These are phyloP conservation scores for Viola odorata DNA, from an alignment of 345 rosid species.

Conservation along the genomic window DNA sequence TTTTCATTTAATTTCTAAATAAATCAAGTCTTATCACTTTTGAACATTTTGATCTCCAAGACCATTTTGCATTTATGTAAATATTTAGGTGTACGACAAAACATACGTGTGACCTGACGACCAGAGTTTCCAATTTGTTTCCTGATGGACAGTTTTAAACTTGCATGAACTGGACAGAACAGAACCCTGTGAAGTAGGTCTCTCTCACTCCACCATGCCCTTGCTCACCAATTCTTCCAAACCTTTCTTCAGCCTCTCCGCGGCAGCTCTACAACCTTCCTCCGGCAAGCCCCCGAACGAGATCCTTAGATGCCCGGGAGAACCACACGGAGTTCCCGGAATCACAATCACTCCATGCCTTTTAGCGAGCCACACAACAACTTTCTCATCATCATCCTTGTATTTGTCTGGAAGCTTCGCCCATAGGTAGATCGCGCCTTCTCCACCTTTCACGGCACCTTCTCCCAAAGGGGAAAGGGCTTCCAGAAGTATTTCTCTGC, in stretches of 20 bases:
- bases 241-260: conserved; percentile 61
- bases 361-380: conserved; percentile 78
- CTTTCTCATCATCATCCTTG: conserved; percentile 47
- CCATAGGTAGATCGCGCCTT: conserved; percentile 94
- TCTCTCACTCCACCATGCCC: conserved; percentile 41
- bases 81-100: too few relatives aligned
- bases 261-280: conserved; percentile 60
- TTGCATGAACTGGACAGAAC: not conserved
- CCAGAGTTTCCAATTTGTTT: too few relatives aligned
- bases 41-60: too few relatives aligned
- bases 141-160: not conserved
- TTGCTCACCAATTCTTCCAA: conserved; percentile 54
- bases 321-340: conserved; percentile 71
- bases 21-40: too few relatives aligned
- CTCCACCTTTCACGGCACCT: conserved; percentile 78
- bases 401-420: conserved; percentile 64
- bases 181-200: not conserved
- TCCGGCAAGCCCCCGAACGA: conserved; percentile 78
- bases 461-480: conserved; percentile 80
- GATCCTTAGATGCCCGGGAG: conserved; percentile 65
- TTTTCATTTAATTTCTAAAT: too few relatives aligned
- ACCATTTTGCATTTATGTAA: too few relatives aligned
- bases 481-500: conserved; percentile 60
- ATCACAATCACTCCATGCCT: conserved; percentile 78
- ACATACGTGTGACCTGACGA: too few relatives aligned